Base-by-base conservation (phyloP, 768 basidiomycete species). In the Pisolithus albus region DNA sequence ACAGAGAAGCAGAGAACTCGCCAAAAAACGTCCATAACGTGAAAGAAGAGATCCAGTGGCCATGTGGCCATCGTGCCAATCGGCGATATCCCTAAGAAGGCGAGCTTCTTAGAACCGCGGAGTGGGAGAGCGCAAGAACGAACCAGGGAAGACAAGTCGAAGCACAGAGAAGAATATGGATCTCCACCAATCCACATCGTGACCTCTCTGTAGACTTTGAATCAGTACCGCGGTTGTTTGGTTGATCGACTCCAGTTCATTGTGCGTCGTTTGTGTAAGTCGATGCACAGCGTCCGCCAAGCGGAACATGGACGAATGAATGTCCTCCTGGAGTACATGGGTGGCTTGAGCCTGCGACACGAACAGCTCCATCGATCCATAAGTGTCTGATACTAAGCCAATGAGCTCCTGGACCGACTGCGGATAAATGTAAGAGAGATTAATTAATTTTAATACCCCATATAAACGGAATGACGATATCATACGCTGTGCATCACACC, bases 211-310 rank as follows among this genome's bases (percentile, higher is more conserved):
- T 40, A 77, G 63, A 26, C 52, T 54, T 37, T 64, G 58, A 34
- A 57, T 67, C 23, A 69, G 51, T 2, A 56, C 54, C 42, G 54
- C 56, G 3, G 74, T 70, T 19, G 81, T 76, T 18, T 61, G 69
- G 45, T 76, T 79, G 49, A 83, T 74, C 51, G 69, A 71, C 49
- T 71, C 66, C 36, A 83, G 62, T 55, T 79, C 78, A 15, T 56
- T 51, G 19, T 69, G 71, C 2, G 77, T 70, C 9, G 67, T 70
- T 30, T 60, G 57, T 1, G 73, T 70, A 19, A 81, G 61, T 10
- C 67, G 62, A 7, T 66, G 54, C 23, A 82, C 56, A 0, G 67
- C 62, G 19, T 64, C 58, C 9, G 60, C 63, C 8, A 82, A 70
- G 9, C 59, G 58, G 15, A 56, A 49, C 43, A 73, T 72, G 19